phyloP scores from a whole-genome alignment of 2,329 filamentous ascomycete species.

The Seiridium cupressi region DNA sequence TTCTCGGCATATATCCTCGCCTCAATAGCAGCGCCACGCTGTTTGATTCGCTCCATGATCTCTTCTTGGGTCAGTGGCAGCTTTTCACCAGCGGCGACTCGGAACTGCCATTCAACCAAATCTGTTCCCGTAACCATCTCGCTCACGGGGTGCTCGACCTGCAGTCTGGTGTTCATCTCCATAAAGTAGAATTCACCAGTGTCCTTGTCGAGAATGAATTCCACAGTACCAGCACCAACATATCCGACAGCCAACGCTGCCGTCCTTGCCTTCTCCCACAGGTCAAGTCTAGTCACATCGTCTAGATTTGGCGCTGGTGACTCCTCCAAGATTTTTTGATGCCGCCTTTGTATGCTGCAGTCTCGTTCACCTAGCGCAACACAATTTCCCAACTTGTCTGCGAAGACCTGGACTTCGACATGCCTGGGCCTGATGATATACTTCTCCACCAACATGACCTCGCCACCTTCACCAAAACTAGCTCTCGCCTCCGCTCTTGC shows the following conservation, averaged over 20 bases:
- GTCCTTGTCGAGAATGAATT: conserved; percentile 86
- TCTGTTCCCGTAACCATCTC: conserved; percentile 67
- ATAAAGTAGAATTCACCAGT: conserved; percentile 79
- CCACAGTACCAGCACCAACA: conserved; percentile 84
- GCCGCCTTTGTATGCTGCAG: conserved; percentile 81
- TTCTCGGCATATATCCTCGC: conserved; percentile 96
- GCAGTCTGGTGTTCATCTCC: conserved; percentile 84
- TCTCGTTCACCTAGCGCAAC: conserved; percentile 86
- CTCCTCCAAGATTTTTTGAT: conserved; percentile 91
- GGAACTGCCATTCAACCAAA: conserved; percentile 95
- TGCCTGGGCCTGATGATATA: conserved; percentile 79
- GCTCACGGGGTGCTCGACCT: conserved; percentile 95
- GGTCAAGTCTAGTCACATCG: conserved; percentile 54
- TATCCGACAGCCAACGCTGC: conserved; percentile 77
- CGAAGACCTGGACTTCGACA: conserved; percentile 89
- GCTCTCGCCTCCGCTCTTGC: conserved; percentile 74
- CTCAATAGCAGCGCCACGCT: conserved; percentile 85
- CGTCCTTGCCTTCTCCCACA: conserved; percentile 66
- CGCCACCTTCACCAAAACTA: conserved; percentile 76
- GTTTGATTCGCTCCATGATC: conserved; percentile 73
- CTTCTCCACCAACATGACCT: conserved; percentile 81
- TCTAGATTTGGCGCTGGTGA: conserved; percentile 73
- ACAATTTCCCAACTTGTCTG: conserved; percentile 74
- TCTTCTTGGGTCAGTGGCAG: conserved; percentile 55
- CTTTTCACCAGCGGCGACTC: conserved; percentile 61